A percentile compares a stretch with the other conserved stretches of the same genome.
phyloP scores from a whole-genome alignment of 2,329 filamentous ascomycete species.

The Pseudogymnoascus sp. region DNA sequence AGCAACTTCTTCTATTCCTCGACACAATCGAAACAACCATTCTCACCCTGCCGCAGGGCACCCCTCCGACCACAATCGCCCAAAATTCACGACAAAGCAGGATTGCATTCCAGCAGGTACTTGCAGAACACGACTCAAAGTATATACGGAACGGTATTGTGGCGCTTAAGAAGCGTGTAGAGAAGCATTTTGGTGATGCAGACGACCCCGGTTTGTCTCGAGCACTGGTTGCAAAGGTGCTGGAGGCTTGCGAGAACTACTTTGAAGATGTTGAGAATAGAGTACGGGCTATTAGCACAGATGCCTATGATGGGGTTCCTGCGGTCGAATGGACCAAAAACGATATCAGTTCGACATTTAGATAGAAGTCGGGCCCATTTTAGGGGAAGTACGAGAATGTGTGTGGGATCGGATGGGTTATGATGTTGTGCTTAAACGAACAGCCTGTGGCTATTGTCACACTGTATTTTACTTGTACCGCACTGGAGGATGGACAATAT shows the following conservation, averaged over 20 bases:
- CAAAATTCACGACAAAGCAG: slow-evolving; percentile 77
- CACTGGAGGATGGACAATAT: not conserved
- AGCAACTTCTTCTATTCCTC: slow-evolving; percentile 83
- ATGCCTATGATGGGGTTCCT: slow-evolving; percentile 57
- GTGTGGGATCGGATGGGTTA: not conserved
- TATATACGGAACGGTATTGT: slow-evolving; percentile 89
- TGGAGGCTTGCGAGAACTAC: slow-evolving; percentile 53
- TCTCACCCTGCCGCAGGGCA: slow-evolving; percentile 49
- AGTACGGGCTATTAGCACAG: slow-evolving; percentile 50
- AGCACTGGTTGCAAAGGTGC: slow-evolving; percentile 48
- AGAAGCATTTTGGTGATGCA: slow-evolving; percentile 93
- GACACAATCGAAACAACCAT: slow-evolving; percentile 75
- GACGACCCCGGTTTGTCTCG: slow-evolving; percentile 55
- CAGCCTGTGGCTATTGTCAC: not conserved
- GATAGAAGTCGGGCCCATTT: slow-evolving; percentile 3
- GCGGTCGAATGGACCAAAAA: slow-evolving; percentile 58
- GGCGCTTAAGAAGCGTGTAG: slow-evolving; percentile 78
- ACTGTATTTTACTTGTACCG: not conserved
- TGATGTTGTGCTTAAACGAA: slow-evolving; percentile 4
- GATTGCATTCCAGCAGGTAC: slow-evolving; percentile 74
- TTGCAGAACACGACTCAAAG: slow-evolving; percentile 70
- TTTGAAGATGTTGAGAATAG: slow-evolving; percentile 55
- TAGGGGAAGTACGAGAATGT: not conserved
- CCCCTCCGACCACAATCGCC: slow-evolving; percentile 57
- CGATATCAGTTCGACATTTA: slow-evolving; percentile 54